Base-by-base conservation (phyloP, 371 early-diverging fungal genomes). In the Circinella minor region DNA sequence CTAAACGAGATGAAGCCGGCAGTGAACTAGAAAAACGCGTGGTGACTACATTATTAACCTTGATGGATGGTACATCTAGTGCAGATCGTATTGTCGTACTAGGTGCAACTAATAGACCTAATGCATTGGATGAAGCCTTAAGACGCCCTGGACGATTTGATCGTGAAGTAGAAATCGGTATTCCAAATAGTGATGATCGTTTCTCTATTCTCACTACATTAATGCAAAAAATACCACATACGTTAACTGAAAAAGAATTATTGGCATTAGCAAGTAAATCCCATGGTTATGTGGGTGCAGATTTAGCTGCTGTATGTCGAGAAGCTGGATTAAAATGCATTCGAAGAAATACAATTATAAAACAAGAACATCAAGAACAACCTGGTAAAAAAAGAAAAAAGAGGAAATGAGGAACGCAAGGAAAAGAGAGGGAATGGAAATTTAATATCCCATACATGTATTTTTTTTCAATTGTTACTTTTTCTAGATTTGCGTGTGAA, bases 221-320 rank as follows among this genome's bases (percentile, higher is more conserved):
- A 34, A 82, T 97, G 61, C 71, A 67, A 1, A 75, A 81, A 15
- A 90, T 90, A 49, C 97, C 97, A 2, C 84, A 97, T 72, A 73
- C 78, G 1, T 77, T 98, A 4, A 74, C 85, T 2, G 54, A 74
- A 0, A 76, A 75, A 0, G 86, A 97, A 17, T 59, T 97, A 4
- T 74, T 74, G 0, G 55, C 71, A 0, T 64, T 99, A 20, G 90
- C 98, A 0, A 83, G 80, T 1, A 79, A 76, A 55, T 85, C 94
- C 0, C 97, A 99, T 73, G 99, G 99, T 0, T 99, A 93, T 79
- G 98, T 98, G 37, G 99, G 99, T n/a, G 99, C 99, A 1, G 99
- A 99, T 84, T 76, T 99, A 36, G 92, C 93, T 0, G 93, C 93
- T 8, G 86, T 97, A 2, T 88, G 91, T 67, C 85, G 93, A 34